A percentile compares a stretch with the other conserved stretches of the same genome.
Conservation (phyloP, 768 basidiomycete genomes). For the Amanita thiersii region DNA sequence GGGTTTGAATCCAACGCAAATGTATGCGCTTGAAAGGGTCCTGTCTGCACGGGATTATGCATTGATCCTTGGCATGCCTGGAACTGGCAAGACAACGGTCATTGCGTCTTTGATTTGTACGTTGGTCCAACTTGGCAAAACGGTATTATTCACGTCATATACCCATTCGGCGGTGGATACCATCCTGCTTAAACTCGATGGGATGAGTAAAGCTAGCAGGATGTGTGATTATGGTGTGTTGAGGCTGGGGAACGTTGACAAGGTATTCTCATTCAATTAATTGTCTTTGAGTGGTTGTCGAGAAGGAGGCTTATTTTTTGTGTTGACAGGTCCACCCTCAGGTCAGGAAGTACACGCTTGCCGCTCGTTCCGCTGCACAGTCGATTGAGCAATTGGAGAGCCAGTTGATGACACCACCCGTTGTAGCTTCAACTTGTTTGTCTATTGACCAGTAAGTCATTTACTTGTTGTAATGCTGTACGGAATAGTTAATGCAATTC, state of each 20-base stretch:
- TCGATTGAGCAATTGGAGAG: slow-evolving; percentile 80
- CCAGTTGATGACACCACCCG: slow-evolving; percentile 79
- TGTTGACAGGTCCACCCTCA: slow-evolving; percentile 75
- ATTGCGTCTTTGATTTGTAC: slow-evolving; percentile 81
- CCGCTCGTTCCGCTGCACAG: slow-evolving; percentile 41
- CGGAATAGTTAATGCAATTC: slow-evolving; percentile 14
- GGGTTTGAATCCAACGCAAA: slow-evolving; percentile 66
- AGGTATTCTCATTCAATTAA: no score
- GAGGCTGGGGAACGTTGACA: slow-evolving; percentile 85
- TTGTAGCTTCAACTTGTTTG: slow-evolving; percentile 94
- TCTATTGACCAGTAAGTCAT: slow-evolving; percentile 83
- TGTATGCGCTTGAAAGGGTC: slow-evolving; percentile 61
- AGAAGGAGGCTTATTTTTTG: neutral
- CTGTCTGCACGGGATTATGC: slow-evolving; percentile 84
- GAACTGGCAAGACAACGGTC: slow-evolving; percentile 96
- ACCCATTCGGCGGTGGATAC: slow-evolving; percentile 99
- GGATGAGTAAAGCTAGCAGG: slow-evolving; percentile 9
- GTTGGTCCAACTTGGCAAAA: slow-evolving; percentile 76
- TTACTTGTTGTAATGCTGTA: slow-evolving; percentile 19
- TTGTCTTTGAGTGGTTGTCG: slow-evolving; percentile 9
- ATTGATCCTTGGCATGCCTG: slow-evolving; percentile 94
- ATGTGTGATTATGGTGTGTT: slow-evolving; percentile 59
- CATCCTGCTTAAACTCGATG: slow-evolving; percentile 78
- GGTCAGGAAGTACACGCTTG: slow-evolving; percentile 63
- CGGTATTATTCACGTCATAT: slow-evolving; percentile 83